A percentile compares a stretch with the other conserved stretches of the same genome.
Conservation (phyloP, 768 basidiomycete genomes). For the Tricholoma flavovirens region DNA sequence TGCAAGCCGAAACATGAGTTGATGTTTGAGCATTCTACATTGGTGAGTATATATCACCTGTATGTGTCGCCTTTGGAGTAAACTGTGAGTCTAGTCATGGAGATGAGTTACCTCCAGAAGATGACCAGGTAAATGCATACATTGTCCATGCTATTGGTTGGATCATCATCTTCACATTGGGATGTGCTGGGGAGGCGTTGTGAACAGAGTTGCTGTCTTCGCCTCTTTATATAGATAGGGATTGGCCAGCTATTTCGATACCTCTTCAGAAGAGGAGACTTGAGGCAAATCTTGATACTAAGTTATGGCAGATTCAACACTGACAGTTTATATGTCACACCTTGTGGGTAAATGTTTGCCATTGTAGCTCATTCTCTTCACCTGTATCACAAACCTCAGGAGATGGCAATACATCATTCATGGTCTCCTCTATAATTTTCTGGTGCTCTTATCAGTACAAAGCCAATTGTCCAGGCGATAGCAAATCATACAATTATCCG, state of each 20-base stretch:
- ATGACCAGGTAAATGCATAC: not conserved
- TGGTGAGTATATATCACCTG: not conserved
- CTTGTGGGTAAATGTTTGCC: not conserved
- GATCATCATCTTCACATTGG: not conserved
- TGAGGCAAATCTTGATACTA: not conserved
- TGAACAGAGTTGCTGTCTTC: not conserved
- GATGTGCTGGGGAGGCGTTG: not conserved
- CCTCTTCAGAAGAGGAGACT: constrained; percentile 1
- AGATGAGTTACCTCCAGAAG: not conserved
- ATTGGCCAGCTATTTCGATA: constrained; percentile 22
- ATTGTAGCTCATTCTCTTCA: not conserved
- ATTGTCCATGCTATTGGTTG: not conserved
- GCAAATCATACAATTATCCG: not conserved
- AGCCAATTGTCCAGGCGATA: not conserved
- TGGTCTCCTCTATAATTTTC: not conserved
- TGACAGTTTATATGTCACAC: not conserved
- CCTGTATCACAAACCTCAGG: not conserved
- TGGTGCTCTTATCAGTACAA: not conserved
- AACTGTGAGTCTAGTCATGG: not conserved
- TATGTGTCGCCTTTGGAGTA: not conserved
- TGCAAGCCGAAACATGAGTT: not conserved
- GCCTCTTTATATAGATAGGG: constrained; percentile 16
- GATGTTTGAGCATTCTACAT: not conserved
- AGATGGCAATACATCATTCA: not conserved
- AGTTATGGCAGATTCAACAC: not conserved